Evolutionary conservation across 495 filamentous ascomycete species (phyloP).

Genomic region (Trichoderma virens): DNA sequence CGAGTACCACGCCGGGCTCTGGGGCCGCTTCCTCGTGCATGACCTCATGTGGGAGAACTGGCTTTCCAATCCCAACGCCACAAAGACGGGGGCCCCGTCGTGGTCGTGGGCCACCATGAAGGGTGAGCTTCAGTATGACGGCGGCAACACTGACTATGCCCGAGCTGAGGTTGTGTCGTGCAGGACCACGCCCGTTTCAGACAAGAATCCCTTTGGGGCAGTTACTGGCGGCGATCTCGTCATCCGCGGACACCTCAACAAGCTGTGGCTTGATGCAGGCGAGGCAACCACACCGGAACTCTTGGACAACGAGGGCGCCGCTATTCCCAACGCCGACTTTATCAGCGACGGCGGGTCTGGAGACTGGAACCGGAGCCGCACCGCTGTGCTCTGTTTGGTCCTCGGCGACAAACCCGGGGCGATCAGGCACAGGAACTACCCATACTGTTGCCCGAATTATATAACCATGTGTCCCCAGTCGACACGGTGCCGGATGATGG

Average conservation of each 20-base stretch:
- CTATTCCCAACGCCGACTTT: neutral
- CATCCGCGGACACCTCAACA: neutral
- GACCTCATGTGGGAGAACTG: constrained; percentile 3
- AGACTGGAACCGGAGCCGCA: neutral
- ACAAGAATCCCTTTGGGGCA: neutral
- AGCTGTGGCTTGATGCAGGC: neutral
- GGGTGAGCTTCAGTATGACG: neutral
- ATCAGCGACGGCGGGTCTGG: neutral
- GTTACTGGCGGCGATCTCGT: neutral
- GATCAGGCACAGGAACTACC: neutral
- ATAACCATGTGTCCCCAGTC: neutral
- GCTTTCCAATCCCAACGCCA: neutral
- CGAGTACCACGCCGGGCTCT: constrained; percentile 8
- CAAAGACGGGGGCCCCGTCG: neutral
- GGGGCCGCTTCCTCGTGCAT: neutral
- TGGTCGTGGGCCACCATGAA: constrained; percentile 8
- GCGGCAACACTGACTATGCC: neutral
- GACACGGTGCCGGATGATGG: neutral
- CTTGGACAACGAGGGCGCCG: neutral
- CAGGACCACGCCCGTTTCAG: neutral
- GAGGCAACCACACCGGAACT: neutral
- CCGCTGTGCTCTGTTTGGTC: neutral
- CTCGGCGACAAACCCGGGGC: neutral
- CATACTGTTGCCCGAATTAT: neutral
- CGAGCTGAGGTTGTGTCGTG: neutral